phyloP scores from a whole-genome alignment of 2,329 filamentous ascomycete genomes.

The Xylariales sp. region DNA sequence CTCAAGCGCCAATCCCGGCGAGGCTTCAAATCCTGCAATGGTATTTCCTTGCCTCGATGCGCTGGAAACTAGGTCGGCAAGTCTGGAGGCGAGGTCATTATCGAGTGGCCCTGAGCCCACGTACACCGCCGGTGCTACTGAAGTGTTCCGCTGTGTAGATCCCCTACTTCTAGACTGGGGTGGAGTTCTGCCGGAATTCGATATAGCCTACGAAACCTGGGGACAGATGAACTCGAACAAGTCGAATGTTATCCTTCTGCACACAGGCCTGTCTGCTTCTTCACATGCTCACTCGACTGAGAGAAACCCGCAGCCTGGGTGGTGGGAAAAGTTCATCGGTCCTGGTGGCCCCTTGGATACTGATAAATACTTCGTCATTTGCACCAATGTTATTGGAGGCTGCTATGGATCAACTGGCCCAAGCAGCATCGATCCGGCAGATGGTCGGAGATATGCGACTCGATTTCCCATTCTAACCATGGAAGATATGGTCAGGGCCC shows the following conservation, averaged over 20 bases:
- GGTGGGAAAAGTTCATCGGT: conserved; percentile 99
- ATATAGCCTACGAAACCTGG: conserved; percentile 95
- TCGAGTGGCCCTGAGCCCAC: conserved; percentile 89
- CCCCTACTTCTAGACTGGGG: conserved; percentile 93
- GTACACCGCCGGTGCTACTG: conserved; percentile 90
- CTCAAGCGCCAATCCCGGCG: conserved; percentile 44
- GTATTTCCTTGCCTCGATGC: conserved; percentile 91
- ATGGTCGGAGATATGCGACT: conserved; percentile 90
- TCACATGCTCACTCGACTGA: conserved; percentile 96
- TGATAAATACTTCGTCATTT: conserved; percentile 90
- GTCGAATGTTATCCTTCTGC: conserved; percentile 89
- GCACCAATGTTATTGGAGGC: conserved; percentile 95
- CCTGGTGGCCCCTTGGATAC: conserved; percentile 88
- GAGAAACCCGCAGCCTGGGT: conserved; percentile 86
- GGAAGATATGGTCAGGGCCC: conserved; percentile 96
- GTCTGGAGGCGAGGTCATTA: conserved; percentile 73
- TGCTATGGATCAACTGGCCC: conserved; percentile 97
- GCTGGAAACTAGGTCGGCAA: conserved; percentile 80
- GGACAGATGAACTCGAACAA: conserved; percentile 81
- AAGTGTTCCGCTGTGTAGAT: conserved; percentile 77
- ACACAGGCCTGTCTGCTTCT: conserved; percentile 95
- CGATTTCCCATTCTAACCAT: conserved; percentile 95
- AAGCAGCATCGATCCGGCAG: conserved; percentile 85
- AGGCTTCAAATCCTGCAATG: conserved; percentile 83
- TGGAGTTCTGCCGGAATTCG: conserved; percentile 87